Percentiles rank a stretch among this genome's conserved stretches.
Conservation (phyloP, 108 stramenopile genomes). For the Aureococcus anophagefferens region DNA sequence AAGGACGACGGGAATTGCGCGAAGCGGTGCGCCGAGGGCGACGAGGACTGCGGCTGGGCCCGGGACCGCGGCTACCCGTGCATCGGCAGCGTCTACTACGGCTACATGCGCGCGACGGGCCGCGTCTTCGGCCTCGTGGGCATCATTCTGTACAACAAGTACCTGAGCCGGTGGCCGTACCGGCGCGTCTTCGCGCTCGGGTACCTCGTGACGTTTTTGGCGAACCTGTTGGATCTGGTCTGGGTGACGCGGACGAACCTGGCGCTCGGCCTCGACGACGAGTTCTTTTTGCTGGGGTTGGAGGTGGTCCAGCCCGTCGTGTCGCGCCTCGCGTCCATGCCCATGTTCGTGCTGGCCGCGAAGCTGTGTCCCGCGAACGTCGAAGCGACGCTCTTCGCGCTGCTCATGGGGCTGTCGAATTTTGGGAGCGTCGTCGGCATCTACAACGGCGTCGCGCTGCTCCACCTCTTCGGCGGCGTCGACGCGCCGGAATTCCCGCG, state of each 20-base stretch:
- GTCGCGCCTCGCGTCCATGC: conserved; percentile 2
- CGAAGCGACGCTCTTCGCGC: conserved; percentile 19
- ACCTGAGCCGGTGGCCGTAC: conserved; percentile 9
- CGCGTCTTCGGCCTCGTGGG: conserved; percentile 6
- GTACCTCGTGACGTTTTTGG: neutral
- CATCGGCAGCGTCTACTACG: neutral
- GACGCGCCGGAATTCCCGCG: conserved; percentile 2
- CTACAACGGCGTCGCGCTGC: conserved; percentile 8
- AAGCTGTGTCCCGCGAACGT: conserved; percentile 10
- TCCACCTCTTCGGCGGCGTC: conserved; percentile 9
- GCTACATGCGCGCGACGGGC: neutral
- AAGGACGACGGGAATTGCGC: neutral
- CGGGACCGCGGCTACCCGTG: neutral
- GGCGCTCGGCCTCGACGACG: conserved; percentile 5
- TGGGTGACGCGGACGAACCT: conserved; percentile 9
- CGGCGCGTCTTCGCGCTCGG: neutral
- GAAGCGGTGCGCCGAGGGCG: neutral
- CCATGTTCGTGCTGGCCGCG: conserved; percentile 14
- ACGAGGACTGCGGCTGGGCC: conserved; percentile 1
- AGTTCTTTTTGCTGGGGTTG: conserved; percentile 5
- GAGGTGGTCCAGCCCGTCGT: conserved; percentile 8
- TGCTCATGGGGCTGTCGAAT: conserved; percentile 19
- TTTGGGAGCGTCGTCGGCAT: conserved; percentile 7
- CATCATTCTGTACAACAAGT: conserved; percentile 11
- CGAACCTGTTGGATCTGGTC: conserved; percentile 13